A percentile compares a stretch with the other conserved stretches of the same genome.
These are phyloP conservation scores for Babesia caballi DNA, from an alignment of 169 alveolate species.

Conservation along the genomic window DNA sequence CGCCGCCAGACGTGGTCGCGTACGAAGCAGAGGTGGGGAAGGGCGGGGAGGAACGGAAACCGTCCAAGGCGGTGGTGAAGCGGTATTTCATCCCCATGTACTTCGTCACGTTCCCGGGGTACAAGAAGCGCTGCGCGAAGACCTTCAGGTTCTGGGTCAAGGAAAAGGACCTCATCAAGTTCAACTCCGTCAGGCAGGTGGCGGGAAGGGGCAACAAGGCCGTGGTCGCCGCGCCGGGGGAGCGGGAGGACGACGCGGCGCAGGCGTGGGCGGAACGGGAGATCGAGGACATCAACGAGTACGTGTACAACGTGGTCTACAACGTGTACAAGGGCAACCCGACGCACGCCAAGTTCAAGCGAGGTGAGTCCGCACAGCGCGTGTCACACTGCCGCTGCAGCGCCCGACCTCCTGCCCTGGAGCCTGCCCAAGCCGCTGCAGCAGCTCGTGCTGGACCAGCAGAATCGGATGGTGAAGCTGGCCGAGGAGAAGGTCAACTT, in stretches of 20 bases:
- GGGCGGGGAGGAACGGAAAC: not conserved
- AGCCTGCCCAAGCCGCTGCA: slow-evolving; percentile 21
- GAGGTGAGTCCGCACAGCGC: slow-evolving; percentile 2
- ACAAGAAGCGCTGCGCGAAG: slow-evolving; percentile 54
- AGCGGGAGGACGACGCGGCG: not conserved
- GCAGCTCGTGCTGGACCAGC: slow-evolving; percentile 21
- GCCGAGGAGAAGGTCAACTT: not conserved
- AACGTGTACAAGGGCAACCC: slow-evolving; percentile 5
- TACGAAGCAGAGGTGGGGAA: not conserved
- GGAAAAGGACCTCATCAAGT: slow-evolving; percentile 63
- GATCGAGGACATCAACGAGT: slow-evolving; percentile 39
- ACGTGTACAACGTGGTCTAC: slow-evolving; percentile 48
- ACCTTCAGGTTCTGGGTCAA: slow-evolving; percentile 66
- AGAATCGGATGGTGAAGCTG: not conserved
- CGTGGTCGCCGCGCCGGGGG: not conserved
- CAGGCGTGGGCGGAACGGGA: slow-evolving; percentile 38
- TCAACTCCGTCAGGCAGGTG: slow-evolving; percentile 3
- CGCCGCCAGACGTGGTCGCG: not conserved
- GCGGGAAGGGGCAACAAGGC: not conserved
- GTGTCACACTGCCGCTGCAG: not conserved
- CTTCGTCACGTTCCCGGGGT: slow-evolving; percentile 62
- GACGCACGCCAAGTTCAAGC: not conserved
- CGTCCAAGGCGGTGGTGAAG: not conserved
- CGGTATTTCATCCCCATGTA: slow-evolving; percentile 56
- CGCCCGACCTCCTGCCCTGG: slow-evolving; percentile 34